Evolutionary conservation across 1,284 basidiomycete genomes (phyloP), one percentile per base, ranked within the genome.

Genomic region (Earliella scabrosa): DNA sequence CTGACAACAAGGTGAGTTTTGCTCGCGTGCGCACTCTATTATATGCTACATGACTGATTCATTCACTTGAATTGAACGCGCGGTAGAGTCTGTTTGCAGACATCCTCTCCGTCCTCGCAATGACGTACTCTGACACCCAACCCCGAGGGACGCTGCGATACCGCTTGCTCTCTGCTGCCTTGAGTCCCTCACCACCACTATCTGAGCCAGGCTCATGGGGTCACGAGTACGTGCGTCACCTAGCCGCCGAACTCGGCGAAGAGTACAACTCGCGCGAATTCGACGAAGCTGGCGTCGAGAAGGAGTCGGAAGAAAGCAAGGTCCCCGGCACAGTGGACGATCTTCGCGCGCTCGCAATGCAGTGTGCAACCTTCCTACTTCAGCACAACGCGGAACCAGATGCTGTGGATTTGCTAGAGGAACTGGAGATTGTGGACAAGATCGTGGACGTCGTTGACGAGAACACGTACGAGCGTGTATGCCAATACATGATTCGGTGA

Each of bases 101-200:
- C 65, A 98, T 99, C 60, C 84, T 99, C 29, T 98, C 97, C 24
- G 97, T 99, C 3, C 88, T 99, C 46, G 97, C 97, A n/a, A 99
- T 99, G 97, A 99, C 97, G 18, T 99, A 99, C 73, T 98, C 96
- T 6, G 97, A 99, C 76, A 97, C 94, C 16, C 78, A 95, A 83
- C 87, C 94, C 11, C 85, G 96, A 50, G 97, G 97, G 54, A 99
- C 97, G 1, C 88, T 99, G 26, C 87, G 87, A 64, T 98, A 96
- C 75, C 90, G 95, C 52, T 82, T 98, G 32, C 81, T 93, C 47
- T 92, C 94, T 8, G 83, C 85, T n/a, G 86, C 89, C 20, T 79
- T 91, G 47, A 81, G 82, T 43, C 82, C 87, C 18, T 69, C 80
- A 21, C 78, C 83, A 2, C 82, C 85, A 1, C 80, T 90, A 34